A percentile compares a stretch with the other conserved stretches of the same genome.
Conservation (phyloP, 1,139 yeast species). For the Saccharomyces hybrid region DNA sequence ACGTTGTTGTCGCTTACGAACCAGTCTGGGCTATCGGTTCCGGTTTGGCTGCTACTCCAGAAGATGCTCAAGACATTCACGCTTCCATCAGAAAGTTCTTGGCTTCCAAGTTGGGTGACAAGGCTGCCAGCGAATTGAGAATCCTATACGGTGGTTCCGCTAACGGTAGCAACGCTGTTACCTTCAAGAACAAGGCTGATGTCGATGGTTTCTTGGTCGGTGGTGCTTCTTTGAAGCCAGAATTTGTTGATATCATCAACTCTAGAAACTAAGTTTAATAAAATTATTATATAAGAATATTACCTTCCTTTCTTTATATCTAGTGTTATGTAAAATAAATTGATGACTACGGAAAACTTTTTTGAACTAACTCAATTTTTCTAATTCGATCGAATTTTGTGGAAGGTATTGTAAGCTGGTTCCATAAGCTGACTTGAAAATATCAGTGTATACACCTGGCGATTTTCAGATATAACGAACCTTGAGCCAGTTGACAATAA, state of each 20-base stretch:
- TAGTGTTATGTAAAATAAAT: background rate
- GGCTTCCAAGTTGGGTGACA: conserved; percentile 65
- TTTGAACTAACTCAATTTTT: no score
- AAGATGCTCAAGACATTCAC: conserved; percentile 95
- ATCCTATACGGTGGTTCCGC: conserved; percentile 99
- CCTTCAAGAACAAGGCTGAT: conserved; percentile 87
- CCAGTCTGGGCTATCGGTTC: conserved; percentile 99
- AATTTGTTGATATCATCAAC: conserved; percentile 90
- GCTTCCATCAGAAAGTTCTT: conserved; percentile 79
- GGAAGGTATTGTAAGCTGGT: no score
- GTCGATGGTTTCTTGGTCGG: conserved; percentile 99
- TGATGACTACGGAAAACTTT: background rate
- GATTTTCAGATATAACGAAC: no score
- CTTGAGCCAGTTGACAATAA: no score
- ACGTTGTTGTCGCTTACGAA: conserved; percentile 94
- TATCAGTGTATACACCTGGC: no score
- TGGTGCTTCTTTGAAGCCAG: conserved; percentile 98
- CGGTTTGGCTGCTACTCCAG: conserved; percentile 98
- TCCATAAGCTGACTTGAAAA: no score
- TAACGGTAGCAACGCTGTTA: conserved; percentile 85
- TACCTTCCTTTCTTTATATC: conserved; percentile 4
- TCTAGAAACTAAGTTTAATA: conserved; percentile 59
- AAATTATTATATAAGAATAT: background rate
- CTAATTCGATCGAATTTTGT: no score
- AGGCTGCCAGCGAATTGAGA: conserved; percentile 71